Conservation (phyloP, 1,284 basidiomycete species). For the Austroboletus niveus region DNA sequence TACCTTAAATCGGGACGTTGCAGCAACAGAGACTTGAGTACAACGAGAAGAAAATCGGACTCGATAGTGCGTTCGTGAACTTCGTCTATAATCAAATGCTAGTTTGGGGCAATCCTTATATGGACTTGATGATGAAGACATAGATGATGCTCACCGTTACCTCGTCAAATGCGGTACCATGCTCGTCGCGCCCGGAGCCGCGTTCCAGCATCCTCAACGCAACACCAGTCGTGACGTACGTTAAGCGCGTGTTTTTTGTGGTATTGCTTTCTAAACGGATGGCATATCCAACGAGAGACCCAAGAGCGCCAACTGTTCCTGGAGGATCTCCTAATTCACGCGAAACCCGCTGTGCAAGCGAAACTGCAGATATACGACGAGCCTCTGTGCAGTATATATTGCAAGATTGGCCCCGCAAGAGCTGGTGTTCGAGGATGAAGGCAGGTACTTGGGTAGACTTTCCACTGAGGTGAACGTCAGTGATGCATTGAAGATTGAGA, state of each 20-base stretch:
- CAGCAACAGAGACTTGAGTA: slow-evolving; percentile 85
- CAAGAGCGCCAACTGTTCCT: slow-evolving; percentile 75
- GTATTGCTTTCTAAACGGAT: slow-evolving; percentile 92
- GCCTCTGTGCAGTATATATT: slow-evolving; percentile 98
- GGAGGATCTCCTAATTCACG: slow-evolving; percentile 88
- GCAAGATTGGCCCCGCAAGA: slow-evolving; percentile 80
- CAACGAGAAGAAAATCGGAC: slow-evolving; percentile 95
- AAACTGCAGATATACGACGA: slow-evolving; percentile 95
- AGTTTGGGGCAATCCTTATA: slow-evolving; percentile 1
- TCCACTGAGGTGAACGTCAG: slow-evolving; percentile 54
- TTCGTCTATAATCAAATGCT: slow-evolving; percentile 70
- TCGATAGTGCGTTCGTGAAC: slow-evolving; percentile 96
- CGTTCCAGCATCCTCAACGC: slow-evolving; percentile 95
- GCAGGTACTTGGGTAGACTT: slow-evolving; percentile 98
- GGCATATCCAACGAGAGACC: slow-evolving; percentile 91
- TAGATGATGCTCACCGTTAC: slow-evolving; percentile 65
- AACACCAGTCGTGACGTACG: slow-evolving; percentile 94
- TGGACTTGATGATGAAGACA: background rate
- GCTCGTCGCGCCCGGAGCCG: slow-evolving; percentile 61
- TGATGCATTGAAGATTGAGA: background rate
- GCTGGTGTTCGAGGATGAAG: slow-evolving; percentile 91
- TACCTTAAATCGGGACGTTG: slow-evolving; percentile 85
- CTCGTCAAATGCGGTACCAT: slow-evolving; percentile 85
- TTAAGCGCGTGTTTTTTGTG: slow-evolving; percentile 76
- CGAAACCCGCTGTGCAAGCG: slow-evolving; percentile 94